These are phyloP conservation scores for Cercospora brassicicola DNA, from an alignment of 2,329 filamentous ascomycete species.

Conservation along the genomic window DNA sequence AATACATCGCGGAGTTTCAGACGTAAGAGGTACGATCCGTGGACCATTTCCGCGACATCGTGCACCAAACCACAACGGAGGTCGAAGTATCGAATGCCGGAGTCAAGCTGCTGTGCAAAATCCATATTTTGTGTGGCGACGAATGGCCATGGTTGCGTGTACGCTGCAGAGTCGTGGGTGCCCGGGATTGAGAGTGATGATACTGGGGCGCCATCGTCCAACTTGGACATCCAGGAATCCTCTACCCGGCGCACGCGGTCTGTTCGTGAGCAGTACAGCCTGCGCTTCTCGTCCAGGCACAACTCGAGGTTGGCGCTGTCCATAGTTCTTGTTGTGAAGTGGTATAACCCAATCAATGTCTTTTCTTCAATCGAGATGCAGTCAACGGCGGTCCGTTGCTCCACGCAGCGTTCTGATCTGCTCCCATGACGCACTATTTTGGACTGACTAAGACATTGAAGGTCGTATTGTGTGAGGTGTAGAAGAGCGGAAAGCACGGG, in stretches of 20 bases:
- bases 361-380: not conserved
- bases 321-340: not conserved
- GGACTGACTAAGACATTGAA: not conserved
- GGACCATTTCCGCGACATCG: constrained; percentile 41
- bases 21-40: constrained; percentile 36
- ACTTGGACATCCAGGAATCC: constrained; percentile 21
- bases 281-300: not conserved
- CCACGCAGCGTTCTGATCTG: not conserved
- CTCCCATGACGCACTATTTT: not conserved
- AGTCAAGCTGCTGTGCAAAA: constrained; percentile 35
- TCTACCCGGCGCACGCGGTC: not conserved
- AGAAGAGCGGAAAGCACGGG: not conserved
- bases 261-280: not conserved
- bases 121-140: constrained; percentile 38
- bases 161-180: constrained; percentile 42
- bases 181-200: constrained; percentile 40
- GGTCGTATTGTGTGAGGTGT: not conserved
- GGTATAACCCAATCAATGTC: not conserved
- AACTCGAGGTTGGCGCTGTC: not conserved
- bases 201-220: constrained; percentile 31
- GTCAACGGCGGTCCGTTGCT: not conserved
- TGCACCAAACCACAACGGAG: constrained; percentile 38
- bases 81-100: constrained; percentile 42
- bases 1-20: constrained; percentile 35
- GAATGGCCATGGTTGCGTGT: constrained; percentile 39